Conservation (phyloP, 495 filamentous ascomycete species). For the Daldinia vernicosa region DNA sequence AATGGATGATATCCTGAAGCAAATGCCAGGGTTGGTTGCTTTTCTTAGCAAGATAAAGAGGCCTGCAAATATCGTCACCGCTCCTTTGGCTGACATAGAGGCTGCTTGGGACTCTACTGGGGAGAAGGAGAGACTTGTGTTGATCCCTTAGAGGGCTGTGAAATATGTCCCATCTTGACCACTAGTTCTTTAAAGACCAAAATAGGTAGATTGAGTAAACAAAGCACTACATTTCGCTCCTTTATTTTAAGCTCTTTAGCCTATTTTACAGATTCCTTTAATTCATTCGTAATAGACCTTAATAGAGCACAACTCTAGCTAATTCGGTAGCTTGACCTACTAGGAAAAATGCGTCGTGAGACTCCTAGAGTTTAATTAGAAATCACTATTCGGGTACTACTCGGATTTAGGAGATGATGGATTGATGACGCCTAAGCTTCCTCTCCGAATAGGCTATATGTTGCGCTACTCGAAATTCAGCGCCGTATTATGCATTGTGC, state of each 20-base stretch:
- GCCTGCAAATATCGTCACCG: conserved; percentile 14
- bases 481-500: neutral
- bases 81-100: conserved; percentile 17
- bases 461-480: no score
- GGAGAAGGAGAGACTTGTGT: conserved; percentile 21
- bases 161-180: neutral
- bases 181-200: neutral
- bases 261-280: neutral
- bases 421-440: neutral
- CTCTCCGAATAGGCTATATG: neutral
- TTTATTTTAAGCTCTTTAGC: neutral
- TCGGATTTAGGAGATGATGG: neutral
- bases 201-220: neutral
- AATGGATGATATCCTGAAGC: conserved; percentile 16
- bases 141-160: conserved; percentile 23
- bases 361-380: neutral
- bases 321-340: neutral
- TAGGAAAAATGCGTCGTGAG: neutral
- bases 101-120: conserved; percentile 12
- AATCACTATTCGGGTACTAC: neutral
- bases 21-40: conserved; percentile 11
- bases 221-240: neutral
- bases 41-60: conserved; percentile 13
- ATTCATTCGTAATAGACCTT: neutral
- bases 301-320: neutral